Evolutionary conservation across 202 grass and related monocot species (phyloP).

Genomic region (Schoenoplectus tabernaemontani): DNA sequence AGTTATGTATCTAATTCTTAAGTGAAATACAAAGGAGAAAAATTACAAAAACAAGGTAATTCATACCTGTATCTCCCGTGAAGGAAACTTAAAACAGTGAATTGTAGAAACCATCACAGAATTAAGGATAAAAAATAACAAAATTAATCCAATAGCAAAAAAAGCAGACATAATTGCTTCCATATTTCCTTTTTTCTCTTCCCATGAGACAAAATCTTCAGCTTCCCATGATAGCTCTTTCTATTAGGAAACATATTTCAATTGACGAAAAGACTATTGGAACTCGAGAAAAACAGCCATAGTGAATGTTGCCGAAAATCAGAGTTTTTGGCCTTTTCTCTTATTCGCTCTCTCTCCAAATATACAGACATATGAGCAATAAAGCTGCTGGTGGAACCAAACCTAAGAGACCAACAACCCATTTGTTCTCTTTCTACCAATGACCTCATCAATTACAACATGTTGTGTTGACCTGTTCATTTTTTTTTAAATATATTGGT

Average conservation of each 20-base stretch:
- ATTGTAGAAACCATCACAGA: constrained; percentile 36
- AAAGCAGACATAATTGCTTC: constrained; percentile 26
- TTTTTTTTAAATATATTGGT: constrained; percentile 1
- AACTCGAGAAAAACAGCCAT: neutral
- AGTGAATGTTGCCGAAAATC: neutral
- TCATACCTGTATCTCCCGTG: constrained; percentile 14
- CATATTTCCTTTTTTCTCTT: constrained; percentile 28
- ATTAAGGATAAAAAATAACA: constrained; percentile 31
- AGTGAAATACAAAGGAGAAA: neutral
- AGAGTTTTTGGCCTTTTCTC: neutral
- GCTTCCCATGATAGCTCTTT: constrained; percentile 17
- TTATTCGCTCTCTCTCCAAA: neutral
- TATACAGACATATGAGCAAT: neutral
- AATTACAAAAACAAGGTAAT: neutral
- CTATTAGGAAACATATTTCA: constrained; percentile 2
- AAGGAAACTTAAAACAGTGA: constrained; percentile 26
- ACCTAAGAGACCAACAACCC: constrained; percentile 26
- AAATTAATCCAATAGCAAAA: constrained; percentile 27
- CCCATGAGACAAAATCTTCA: constrained; percentile 7
- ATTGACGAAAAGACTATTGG: neutral
- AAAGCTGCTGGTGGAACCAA: constrained; percentile 10
- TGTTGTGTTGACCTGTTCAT: neutral
- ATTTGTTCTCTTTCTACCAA: constrained; percentile 9
- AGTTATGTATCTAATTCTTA: neutral
- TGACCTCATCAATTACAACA: constrained; percentile 13